Conservation (phyloP, 441 rosid species). For the Gossypium laxum region DNA sequence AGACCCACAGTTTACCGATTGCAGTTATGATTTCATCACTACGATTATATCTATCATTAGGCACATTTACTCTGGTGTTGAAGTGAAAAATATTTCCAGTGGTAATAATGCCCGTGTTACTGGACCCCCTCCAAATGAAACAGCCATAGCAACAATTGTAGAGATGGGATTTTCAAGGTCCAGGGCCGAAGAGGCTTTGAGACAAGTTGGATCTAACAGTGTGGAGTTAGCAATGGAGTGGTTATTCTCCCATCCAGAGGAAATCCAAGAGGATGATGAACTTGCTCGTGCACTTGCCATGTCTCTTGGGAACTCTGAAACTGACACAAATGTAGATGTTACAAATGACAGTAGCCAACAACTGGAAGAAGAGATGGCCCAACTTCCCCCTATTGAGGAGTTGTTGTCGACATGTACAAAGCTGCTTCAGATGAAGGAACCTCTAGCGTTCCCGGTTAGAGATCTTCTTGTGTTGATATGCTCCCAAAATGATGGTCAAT, state of each 20-base stretch:
- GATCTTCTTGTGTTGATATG: conserved; percentile 80
- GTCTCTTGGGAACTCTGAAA: conserved; percentile 86
- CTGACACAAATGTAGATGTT: conserved; percentile 60
- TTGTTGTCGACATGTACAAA: conserved; percentile 71
- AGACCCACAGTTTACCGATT: conserved; percentile 74
- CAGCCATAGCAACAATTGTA: conserved; percentile 76
- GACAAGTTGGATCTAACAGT: conserved; percentile 89
- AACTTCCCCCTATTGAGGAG: conserved; percentile 85
- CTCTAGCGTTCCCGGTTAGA: conserved; percentile 79
- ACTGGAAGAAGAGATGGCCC: conserved; percentile 66
- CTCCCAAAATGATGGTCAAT: conserved; percentile 83
- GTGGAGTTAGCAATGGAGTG: conserved; percentile 99
- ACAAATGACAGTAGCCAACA: conserved; percentile 33
- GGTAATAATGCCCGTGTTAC: conserved; percentile 48
- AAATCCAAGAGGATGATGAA: conserved; percentile 89
- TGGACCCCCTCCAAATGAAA: conserved; percentile 89
- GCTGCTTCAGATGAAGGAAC: conserved; percentile 86
- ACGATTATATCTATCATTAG: conserved; percentile 68
- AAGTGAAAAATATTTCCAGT: conserved; percentile 61
- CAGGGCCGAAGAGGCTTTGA: conserved; percentile 94
- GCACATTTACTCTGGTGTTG: conserved; percentile 90
- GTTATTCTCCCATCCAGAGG: conserved; percentile 93
- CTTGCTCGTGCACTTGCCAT: conserved; percentile 98
- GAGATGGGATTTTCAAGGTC: conserved; percentile 97
- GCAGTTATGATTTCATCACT: conserved; percentile 69